These are phyloP conservation scores for Cocos nucifera DNA, from an alignment of 176 grass and related monocot species.

Conservation along the genomic window DNA sequence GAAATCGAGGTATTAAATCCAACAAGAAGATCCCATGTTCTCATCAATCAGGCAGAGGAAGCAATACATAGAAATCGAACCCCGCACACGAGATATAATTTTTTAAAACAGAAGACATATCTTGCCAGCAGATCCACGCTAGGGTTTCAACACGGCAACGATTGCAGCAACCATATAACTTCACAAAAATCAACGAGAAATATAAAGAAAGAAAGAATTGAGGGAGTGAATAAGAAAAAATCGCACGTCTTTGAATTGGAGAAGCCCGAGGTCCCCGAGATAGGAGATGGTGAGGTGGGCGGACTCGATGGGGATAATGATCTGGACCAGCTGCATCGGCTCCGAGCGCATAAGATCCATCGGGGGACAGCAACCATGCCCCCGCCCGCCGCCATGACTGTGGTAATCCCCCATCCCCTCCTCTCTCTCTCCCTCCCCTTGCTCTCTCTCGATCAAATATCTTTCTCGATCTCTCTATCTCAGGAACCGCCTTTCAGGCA, in stretches of 20 bases:
- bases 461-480: no score
- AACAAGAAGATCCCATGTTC: no score
- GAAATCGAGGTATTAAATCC: no score
- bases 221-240: background rate
- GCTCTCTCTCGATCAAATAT: no score
- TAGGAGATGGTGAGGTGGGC: slow-evolving; percentile 72
- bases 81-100: no score
- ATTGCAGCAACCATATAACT: no score
- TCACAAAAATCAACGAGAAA: slow-evolving; percentile 1
- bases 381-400: background rate
- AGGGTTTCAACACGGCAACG: no score
- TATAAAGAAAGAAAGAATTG: background rate
- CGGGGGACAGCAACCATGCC: slow-evolving; percentile 60
- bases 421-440: background rate
- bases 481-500: no score
- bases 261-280: slow-evolving; percentile 77
- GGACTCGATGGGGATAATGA: slow-evolving; percentile 91
- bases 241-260: slow-evolving; percentile 98
- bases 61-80: no score
- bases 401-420: slow-evolving; percentile 26
- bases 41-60: no score
- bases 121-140: no score
- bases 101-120: no score
- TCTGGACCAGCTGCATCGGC: slow-evolving; percentile 92
- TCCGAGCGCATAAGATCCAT: slow-evolving; percentile 99